phyloP scores from a whole-genome alignment of 805 yeast species.

The Lachancea quebecensis region DNA sequence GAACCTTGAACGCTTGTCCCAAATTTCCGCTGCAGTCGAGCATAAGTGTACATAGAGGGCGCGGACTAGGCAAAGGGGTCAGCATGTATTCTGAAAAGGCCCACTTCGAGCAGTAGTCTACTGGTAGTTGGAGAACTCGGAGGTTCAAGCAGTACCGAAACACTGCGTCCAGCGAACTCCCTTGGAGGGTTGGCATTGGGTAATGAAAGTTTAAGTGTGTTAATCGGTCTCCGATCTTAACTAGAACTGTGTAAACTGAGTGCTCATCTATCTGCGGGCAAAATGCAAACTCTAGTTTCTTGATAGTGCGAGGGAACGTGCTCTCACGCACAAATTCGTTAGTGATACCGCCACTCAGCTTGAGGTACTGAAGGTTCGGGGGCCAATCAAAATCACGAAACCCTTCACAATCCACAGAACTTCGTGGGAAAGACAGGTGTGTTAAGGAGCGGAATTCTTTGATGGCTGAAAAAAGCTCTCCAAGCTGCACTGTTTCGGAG shows the following conservation, averaged over 20 bases:
- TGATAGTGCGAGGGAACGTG: conserved; percentile 65
- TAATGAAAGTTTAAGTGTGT: conserved; percentile 61
- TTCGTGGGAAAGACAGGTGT: conserved; percentile 79
- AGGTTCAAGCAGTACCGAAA: conserved; percentile 75
- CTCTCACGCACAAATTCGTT: conserved; percentile 68
- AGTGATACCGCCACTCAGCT: conserved; percentile 85
- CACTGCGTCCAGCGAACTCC: conserved; percentile 63
- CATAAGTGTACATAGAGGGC: conserved; percentile 49
- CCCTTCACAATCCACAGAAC: conserved; percentile 67
- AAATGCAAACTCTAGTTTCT: conserved; percentile 70
- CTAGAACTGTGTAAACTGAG: conserved; percentile 55
- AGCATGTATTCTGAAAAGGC: conserved; percentile 43
- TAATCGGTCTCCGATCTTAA: conserved; percentile 59
- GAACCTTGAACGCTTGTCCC: conserved; percentile 76
- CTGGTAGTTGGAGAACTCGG: conserved; percentile 55
- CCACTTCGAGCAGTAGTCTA: conserved; percentile 62
- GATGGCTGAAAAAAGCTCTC: conserved; percentile 72
- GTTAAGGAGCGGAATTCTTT: conserved; percentile 54
- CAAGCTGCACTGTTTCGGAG: conserved; percentile 81
- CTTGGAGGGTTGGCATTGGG: conserved; percentile 79
- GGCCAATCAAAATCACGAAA: conserved; percentile 61
- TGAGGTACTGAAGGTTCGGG: conserved; percentile 56
- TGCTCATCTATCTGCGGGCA: conserved; percentile 72
- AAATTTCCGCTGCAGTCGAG: conserved; percentile 81
- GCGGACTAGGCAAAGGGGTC: conserved; percentile 23